Conservation (phyloP, 2,329 filamentous ascomycete genomes). For the Bipolaris oryzae region DNA sequence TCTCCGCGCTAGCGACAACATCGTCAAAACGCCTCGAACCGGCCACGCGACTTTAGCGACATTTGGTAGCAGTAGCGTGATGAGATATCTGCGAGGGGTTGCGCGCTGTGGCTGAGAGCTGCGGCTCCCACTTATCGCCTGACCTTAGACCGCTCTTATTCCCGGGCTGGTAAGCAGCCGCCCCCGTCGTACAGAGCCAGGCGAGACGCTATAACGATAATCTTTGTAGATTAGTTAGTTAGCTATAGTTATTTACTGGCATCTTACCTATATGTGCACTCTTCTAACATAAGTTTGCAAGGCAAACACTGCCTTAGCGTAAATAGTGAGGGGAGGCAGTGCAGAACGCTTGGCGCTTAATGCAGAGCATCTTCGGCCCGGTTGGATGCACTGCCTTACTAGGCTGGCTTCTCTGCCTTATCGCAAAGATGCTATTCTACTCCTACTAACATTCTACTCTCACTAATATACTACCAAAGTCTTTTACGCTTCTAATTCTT, state of each 20-base stretch:
- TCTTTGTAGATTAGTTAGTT: neutral
- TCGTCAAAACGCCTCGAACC: neutral
- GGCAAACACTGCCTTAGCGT: neutral
- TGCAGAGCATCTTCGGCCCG: conserved; percentile 3
- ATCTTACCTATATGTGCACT: neutral
- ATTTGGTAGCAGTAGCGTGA: neutral
- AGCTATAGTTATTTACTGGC: neutral
- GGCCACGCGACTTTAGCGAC: neutral
- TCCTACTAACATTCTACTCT: conserved; percentile 9
- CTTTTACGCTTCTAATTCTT: neutral
- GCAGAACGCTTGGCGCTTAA: neutral
- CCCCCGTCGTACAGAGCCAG: neutral
- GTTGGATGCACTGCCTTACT: conserved; percentile 6
- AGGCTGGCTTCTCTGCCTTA: conserved; percentile 12
- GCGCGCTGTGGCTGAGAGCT: conserved; percentile 1
- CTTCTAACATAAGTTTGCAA: neutral
- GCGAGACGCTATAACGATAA: conserved; percentile 1
- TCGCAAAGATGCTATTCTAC: neutral
- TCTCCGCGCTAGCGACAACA: conserved; percentile 1
- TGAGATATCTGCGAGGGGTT: neutral
- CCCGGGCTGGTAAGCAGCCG: neutral
- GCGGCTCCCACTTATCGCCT: neutral
- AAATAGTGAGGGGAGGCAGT: neutral
- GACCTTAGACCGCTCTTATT: conserved; percentile 1
- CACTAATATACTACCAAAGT: neutral